A percentile compares a stretch with the other conserved stretches of the same genome.
These are phyloP conservation scores for Leccinum barrowsii DNA, from an alignment of 768 basidiomycete genomes.

Conservation along the genomic window DNA sequence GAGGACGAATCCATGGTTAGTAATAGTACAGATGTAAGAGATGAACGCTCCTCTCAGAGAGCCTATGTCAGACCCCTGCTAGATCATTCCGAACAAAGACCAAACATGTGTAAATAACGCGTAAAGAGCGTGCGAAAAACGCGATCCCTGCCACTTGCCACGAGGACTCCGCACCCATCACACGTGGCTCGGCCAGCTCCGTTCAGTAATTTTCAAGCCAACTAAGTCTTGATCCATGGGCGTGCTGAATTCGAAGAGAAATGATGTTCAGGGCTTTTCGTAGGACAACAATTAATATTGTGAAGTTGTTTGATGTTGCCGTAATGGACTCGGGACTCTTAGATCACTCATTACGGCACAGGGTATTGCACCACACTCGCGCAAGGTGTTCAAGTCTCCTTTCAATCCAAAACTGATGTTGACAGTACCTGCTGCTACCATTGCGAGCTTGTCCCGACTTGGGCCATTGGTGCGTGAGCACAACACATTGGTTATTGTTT, in stretches of 20 bases:
- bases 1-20: conserved; percentile 22
- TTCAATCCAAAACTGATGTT: conserved; percentile 19
- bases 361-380: too few species aligned
- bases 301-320: too few species aligned
- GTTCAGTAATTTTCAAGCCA: not conserved
- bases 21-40: conserved; percentile 26
- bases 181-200: conserved; percentile 4
- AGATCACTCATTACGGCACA: too few species aligned
- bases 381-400: conserved; percentile 15
- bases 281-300: too few species aligned
- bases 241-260: too few species aligned
- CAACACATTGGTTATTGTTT: too few species aligned
- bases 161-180: conserved; percentile 14
- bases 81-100: conserved; percentile 23
- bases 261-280: too few species aligned
- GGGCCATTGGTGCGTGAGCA: conserved; percentile 44
- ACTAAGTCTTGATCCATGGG: too few species aligned
- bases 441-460: conserved; percentile 41
- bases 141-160: conserved; percentile 16
- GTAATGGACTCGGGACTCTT: too few species aligned
- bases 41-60: not conserved
- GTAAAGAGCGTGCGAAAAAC: conserved; percentile 26
- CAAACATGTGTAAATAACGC: conserved; percentile 31
- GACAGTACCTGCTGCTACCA: conserved; percentile 10
- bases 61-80: not conserved